Evolutionary conservation across 176 grass and related monocot species (phyloP).

Genomic region (Pontederia crassipes): DNA sequence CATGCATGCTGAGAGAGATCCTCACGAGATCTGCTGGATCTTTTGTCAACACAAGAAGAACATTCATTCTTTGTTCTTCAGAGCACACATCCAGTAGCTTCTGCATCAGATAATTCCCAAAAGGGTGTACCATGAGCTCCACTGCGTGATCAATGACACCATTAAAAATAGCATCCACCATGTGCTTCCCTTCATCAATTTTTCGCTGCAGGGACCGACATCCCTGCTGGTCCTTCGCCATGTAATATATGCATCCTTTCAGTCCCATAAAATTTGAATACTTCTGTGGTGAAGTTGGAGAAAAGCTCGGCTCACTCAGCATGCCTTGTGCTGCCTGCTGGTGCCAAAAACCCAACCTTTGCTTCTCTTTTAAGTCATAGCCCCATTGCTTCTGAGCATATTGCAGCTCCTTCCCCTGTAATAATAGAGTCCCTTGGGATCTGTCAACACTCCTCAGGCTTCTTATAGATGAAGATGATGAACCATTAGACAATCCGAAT

Average conservation of each 20-base stretch:
- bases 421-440: not conserved
- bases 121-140: conserved; percentile 68
- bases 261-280: conserved; percentile 29
- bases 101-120: conserved; percentile 94
- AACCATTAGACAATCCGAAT: not conserved
- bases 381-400: not conserved
- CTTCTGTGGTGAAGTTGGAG: conserved; percentile 18
- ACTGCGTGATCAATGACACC: conserved; percentile 42
- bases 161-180: conserved; percentile 53
- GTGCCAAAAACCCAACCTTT: not conserved
- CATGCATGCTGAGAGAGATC: conserved; percentile 67
- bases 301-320: not conserved
- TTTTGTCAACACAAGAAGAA: conserved; percentile 37
- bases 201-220: conserved; percentile 65
- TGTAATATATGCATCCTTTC: conserved; percentile 41
- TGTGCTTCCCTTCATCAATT: conserved; percentile 50
- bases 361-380: not conserved
- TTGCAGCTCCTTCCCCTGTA: conserved; percentile 4
- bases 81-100: conserved; percentile 63
- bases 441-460: not conserved
- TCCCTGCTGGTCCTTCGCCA: conserved; percentile 63
- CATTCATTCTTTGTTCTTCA: conserved; percentile 50
- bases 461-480: not conserved
- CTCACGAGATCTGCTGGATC: conserved; percentile 33
- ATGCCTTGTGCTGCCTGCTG: not conserved